Evolutionary conservation across 495 filamentous ascomycete species (phyloP).

Genomic region (Podospora pseudopauciseta): DNA sequence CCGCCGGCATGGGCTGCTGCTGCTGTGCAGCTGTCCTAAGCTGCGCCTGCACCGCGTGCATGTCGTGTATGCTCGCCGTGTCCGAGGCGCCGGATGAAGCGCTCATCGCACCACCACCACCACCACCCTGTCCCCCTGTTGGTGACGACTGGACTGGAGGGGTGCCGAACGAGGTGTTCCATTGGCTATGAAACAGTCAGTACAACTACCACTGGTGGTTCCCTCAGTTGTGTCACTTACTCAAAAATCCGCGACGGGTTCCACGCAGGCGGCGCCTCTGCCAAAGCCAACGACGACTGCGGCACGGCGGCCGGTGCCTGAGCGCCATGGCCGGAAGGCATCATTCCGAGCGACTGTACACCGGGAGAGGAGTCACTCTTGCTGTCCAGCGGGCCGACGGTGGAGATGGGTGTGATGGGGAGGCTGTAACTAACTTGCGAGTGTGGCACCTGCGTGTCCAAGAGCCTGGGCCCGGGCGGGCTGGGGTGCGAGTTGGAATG

Average conservation of each 20-base stretch:
- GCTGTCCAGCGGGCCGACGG: conserved; percentile 66
- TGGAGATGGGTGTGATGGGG: conserved; percentile 77
- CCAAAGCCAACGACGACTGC: conserved; percentile 53
- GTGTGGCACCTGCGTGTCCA: conserved; percentile 49
- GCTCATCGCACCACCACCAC: conserved; percentile 33
- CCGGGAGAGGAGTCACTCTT: conserved; percentile 81
- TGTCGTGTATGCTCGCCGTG: conserved; percentile 49
- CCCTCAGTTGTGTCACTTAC: conserved; percentile 52
- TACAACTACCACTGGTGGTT: conserved; percentile 22
- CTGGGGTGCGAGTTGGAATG: conserved; percentile 56
- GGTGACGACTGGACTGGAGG: conserved; percentile 46
- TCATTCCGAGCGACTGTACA: conserved; percentile 73
- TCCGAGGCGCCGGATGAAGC: conserved; percentile 49
- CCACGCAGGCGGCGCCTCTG: conserved; percentile 71
- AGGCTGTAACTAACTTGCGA: conserved; percentile 73
- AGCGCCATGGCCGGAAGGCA: conserved; percentile 55
- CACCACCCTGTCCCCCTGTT: conserved; percentile 31
- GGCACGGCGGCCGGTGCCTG: conserved; percentile 39
- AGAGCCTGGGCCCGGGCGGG: conserved; percentile 49
- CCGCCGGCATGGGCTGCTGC: conserved; percentile 37
- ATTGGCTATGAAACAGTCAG: conserved; percentile 58
- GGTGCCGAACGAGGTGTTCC: conserved; percentile 87
- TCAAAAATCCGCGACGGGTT: conserved; percentile 92
- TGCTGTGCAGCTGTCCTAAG: conserved; percentile 51
- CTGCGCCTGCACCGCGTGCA: conserved; percentile 46